These are phyloP conservation scores for Alternaria infectoria DNA, from an alignment of 2,329 filamentous ascomycete genomes.

Conservation along the genomic window DNA sequence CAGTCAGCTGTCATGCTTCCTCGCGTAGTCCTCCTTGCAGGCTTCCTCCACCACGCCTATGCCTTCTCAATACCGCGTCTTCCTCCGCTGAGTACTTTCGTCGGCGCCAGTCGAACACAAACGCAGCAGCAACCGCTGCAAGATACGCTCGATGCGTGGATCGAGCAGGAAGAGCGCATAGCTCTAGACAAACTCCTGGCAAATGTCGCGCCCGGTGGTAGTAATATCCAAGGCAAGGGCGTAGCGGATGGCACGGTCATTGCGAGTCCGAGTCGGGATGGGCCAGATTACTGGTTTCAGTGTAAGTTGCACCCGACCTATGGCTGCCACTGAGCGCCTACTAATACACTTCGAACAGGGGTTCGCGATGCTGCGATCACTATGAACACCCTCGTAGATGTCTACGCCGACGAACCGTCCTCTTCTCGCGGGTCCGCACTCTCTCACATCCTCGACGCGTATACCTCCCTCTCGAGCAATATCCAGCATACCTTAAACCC, in stretches of 20 bases:
- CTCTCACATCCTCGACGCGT: conserved; percentile 41
- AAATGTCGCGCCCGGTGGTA: conserved; percentile 52
- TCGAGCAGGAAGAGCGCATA: conserved; percentile 44
- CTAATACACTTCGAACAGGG: conserved; percentile 26
- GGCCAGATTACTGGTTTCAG: conserved; percentile 55
- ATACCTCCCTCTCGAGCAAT: conserved; percentile 40
- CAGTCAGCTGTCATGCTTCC: conserved; percentile 11
- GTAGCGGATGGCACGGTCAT: conserved; percentile 51
- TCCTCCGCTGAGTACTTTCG: conserved; percentile 20
- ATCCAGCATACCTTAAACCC: conserved; percentile 50
- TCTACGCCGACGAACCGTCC: conserved; percentile 45
- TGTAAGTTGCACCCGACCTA: conserved; percentile 34
- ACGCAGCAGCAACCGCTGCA: conserved; percentile 36
- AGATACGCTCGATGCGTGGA: conserved; percentile 43
- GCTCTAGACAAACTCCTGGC: conserved; percentile 49
- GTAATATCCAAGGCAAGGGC: conserved; percentile 41
- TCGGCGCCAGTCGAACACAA: conserved; percentile 22
- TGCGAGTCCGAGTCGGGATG: conserved; percentile 50
- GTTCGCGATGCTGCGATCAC: conserved; percentile 55
- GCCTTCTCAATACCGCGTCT: conserved; percentile 41
- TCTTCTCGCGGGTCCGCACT: conserved; percentile 35
- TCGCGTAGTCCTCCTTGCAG: conserved; percentile 8
- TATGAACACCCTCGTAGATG: conserved; percentile 49
- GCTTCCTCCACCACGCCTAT: conserved; percentile 20
- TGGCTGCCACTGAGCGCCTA: background rate